These are phyloP conservation scores for Dendrobium chrysotoxum DNA, from an alignment of 106 monocot genomes.

Conservation along the genomic window DNA sequence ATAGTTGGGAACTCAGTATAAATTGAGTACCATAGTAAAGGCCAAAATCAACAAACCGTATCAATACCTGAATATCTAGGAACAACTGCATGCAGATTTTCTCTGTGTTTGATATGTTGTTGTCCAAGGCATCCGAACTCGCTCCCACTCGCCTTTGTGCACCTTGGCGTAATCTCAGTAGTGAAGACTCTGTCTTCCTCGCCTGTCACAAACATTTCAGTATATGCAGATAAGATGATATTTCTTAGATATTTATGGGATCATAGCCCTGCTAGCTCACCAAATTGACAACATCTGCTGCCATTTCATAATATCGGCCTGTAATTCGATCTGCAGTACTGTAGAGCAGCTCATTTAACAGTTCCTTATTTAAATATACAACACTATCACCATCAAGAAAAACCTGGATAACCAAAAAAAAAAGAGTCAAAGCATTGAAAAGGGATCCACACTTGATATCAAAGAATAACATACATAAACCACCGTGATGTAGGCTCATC, in stretches of 20 bases:
- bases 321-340: constrained; percentile 61
- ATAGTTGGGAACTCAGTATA: neutral
- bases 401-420: constrained; percentile 30
- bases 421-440: neutral
- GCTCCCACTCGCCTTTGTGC: constrained; percentile 76
- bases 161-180: constrained; percentile 83
- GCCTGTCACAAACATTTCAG: constrained; percentile 30
- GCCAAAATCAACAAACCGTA: neutral
- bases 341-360: constrained; percentile 34
- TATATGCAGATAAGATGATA: neutral
- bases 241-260: neutral
- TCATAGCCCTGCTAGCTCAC: constrained; percentile 40
- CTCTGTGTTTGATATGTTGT: constrained; percentile 77
- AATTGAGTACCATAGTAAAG: neutral
- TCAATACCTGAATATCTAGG: constrained; percentile 88
- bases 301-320: constrained; percentile 64
- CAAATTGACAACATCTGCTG: constrained; percentile 69
- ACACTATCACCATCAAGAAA: constrained; percentile 66
- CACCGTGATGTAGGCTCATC: too few relatives aligned
- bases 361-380: constrained; percentile 43
- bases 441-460: too few relatives aligned
- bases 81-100: constrained; percentile 98
- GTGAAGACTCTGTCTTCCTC: constrained; percentile 83
- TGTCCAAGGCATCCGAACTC: constrained; percentile 69
- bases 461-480: too few relatives aligned